phyloP scores from a whole-genome alignment of 2,329 filamentous ascomycete species.

The Sclerotinia nivalis region DNA sequence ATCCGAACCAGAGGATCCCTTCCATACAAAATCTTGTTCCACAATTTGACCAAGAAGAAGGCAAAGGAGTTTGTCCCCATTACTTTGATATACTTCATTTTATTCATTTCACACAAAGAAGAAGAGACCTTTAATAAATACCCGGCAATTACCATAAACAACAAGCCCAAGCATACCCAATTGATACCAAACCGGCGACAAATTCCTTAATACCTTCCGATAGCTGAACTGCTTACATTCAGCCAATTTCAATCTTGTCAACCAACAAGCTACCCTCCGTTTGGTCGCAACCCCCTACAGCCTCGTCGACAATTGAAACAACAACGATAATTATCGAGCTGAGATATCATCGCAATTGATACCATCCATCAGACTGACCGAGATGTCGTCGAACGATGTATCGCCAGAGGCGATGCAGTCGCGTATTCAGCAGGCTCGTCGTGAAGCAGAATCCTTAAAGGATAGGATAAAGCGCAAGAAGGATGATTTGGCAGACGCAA shows the following conservation, averaged over 20 bases:
- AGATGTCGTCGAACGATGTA: conserved; percentile 54
- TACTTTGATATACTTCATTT: conserved; percentile 14
- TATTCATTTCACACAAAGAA: conserved; percentile 12
- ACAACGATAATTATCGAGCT: conserved; percentile 15
- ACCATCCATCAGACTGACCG: conserved; percentile 27
- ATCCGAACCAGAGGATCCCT: not conserved
- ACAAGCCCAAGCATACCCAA: not conserved
- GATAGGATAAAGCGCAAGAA: conserved; percentile 99
- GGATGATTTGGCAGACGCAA: conserved; percentile 98
- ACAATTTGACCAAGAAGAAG: conserved; percentile 1
- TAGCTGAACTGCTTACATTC: conserved; percentile 26
- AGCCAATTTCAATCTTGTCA: conserved; percentile 19
- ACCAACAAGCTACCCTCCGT: conserved; percentile 33
- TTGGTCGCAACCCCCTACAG: conserved; percentile 34
- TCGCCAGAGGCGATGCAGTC: conserved; percentile 84
- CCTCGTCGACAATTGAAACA: conserved; percentile 24
- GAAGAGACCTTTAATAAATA: conserved; percentile 3
- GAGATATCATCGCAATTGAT: conserved; percentile 27
- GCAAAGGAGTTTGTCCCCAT: not conserved
- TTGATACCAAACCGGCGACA: not conserved
- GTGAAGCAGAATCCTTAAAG: conserved; percentile 96
- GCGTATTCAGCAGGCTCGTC: conserved; percentile 85
- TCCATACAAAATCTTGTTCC: conserved; percentile 15
- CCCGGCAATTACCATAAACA: conserved; percentile 7
- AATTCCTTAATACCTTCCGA: conserved; percentile 19